A percentile compares a stretch with the other conserved stretches of the same genome.
These are phyloP conservation scores for Lachnellula arida DNA, from an alignment of 2,329 filamentous ascomycete species.

Conservation along the genomic window DNA sequence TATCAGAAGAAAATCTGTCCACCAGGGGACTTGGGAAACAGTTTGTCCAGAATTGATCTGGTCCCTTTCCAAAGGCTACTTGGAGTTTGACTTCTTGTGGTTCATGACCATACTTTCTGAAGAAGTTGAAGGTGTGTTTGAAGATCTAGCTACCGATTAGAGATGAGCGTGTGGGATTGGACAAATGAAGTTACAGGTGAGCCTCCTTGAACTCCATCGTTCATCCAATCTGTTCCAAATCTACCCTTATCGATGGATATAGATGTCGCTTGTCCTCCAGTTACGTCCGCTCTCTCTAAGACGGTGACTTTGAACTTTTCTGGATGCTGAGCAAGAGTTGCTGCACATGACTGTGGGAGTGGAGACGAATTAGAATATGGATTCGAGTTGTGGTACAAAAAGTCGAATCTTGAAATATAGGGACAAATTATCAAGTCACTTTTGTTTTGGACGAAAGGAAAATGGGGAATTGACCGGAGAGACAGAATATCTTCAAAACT, in stretches of 20 bases:
- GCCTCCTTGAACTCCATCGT: constrained; percentile 61
- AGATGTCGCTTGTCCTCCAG: constrained; percentile 57
- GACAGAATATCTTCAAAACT: too few relatives aligned
- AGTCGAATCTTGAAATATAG: too few relatives aligned
- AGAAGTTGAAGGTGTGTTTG: constrained; percentile 64
- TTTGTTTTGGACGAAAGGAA: too few relatives aligned
- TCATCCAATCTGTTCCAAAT: constrained; percentile 56
- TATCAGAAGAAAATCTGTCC: constrained; percentile 50
- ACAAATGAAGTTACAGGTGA: constrained; percentile 38
- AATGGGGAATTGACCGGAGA: too few relatives aligned
- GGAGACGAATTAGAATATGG: neutral
- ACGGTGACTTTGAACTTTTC: constrained; percentile 62
- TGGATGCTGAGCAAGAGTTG: constrained; percentile 60
- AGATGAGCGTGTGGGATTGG: neutral
- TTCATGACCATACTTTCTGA: constrained; percentile 50
- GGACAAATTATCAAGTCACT: too few relatives aligned
- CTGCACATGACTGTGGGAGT: constrained; percentile 52
- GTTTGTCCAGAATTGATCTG: constrained; percentile 60
- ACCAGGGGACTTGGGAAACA: constrained; percentile 58
- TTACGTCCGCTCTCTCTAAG: constrained; percentile 53
- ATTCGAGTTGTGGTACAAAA: neutral
- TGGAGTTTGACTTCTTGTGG: constrained; percentile 56
- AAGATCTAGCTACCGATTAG: constrained; percentile 46
- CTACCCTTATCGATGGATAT: constrained; percentile 52
- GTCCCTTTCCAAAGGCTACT: constrained; percentile 57